Percentiles rank a stretch among this genome's conserved stretches.
phyloP scores from a whole-genome alignment of 2,329 filamentous ascomycete genomes.

The Beauveria australis region DNA sequence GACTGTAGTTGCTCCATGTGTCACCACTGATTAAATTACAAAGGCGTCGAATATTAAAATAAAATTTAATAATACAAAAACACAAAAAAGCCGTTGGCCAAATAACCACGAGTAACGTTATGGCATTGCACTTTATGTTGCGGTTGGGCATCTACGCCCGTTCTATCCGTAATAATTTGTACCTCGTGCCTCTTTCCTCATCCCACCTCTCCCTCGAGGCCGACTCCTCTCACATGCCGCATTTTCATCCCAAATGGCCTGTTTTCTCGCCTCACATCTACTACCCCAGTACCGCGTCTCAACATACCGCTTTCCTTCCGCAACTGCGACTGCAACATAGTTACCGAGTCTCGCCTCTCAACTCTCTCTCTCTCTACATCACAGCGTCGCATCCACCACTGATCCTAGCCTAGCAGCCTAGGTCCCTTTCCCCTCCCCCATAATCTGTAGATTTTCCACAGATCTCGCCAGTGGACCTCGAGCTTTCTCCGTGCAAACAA shows the following conservation, averaged over 20 bases:
- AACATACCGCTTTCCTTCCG: too few species aligned
- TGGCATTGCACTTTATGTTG: too few species aligned
- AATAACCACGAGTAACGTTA: too few species aligned
- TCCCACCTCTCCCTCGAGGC: neutral
- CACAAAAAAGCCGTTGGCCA: too few species aligned
- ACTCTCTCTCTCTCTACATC: neutral
- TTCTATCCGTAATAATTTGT: neutral
- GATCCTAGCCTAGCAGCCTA: too few species aligned
- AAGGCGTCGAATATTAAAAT: too few species aligned
- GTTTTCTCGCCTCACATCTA: constrained; percentile 1
- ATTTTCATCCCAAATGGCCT: neutral
- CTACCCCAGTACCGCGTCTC: neutral
- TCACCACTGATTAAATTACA: too few species aligned
- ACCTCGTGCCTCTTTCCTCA: neutral
- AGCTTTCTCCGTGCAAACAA: neutral
- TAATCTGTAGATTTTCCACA: neutral
- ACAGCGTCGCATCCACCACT: neutral
- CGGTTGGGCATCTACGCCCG: neutral
- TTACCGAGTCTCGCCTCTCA: too few species aligned
- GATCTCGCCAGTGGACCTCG: neutral
- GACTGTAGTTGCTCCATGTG: too few species aligned
- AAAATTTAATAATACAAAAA: too few species aligned
- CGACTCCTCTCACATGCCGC: constrained; percentile 4
- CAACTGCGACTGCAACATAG: too few species aligned
- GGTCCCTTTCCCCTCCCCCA: neutral